Base-by-base conservation (phyloP, 1,139 yeast species). In the Kurtzmaniella quercitrusa region DNA sequence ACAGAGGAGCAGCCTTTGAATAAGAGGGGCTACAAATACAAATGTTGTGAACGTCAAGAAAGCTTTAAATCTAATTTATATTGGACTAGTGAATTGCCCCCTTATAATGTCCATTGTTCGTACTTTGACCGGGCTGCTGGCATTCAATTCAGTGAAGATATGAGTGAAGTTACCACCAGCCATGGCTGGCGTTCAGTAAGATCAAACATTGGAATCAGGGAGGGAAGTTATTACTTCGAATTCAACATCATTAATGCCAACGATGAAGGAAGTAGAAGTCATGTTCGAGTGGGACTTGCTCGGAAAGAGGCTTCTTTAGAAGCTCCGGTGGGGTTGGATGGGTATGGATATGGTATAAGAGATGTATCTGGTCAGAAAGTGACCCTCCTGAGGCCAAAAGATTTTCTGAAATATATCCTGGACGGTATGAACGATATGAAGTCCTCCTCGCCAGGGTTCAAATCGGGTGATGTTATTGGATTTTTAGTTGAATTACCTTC, bases 261-360 rank as follows among this genome's bases (percentile, higher is more conserved):
- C 50, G 70, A 66, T 6, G 58, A 53, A 3, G 48, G 46, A 55
- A 46, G 53, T 21, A 60, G 59, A 40, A 59, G 77, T 43, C 95
- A 91, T 60, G 91, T 91, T 1, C 65, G 98, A 33, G 58, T 91
- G 21, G 99, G 99, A 0, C 55, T 91, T 39, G 85, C 85, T 0
- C 68, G 98, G 45, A 73, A 88, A 50, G 98, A 93, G 57, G 95
- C 96, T 1, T 79, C 90, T 43, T 65, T 91, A 41, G 97, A 93
- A 52, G 96, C 96, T 0, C 98, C 99, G 0, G 93, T 91, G 9
- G 99, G 99, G 3, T 88, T 80, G 57, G 98, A 93, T 62, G 94
- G 91, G 0, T 93, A 90, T 63, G 93, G 97, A 0, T 93, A 94
- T 60, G 97, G 96, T 1, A 58, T 93, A 10, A 70, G 98, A 47